Evolutionary conservation across 192 early-diverging fungal genomes (phyloP).

Genomic region (Rhizophagus sp.): DNA sequence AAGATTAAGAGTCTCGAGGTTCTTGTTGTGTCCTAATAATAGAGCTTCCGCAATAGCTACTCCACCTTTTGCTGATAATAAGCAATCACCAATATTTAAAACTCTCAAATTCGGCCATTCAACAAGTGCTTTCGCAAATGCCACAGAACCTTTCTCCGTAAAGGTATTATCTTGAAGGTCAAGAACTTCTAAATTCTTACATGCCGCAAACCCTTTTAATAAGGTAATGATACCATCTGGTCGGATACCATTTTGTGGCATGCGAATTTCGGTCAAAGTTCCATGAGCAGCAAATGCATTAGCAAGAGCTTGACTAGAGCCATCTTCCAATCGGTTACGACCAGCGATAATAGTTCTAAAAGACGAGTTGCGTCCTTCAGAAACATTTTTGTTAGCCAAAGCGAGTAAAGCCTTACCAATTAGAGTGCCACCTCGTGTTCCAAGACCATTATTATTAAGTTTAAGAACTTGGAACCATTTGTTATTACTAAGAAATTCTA

Average conservation of each 20-base stretch:
- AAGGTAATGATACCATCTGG: conserved; percentile 88
- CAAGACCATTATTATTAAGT: conserved; percentile 97
- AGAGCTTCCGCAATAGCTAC: conserved; percentile 67
- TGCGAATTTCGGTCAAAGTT: conserved; percentile 76
- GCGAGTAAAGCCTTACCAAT: conserved; percentile 83
- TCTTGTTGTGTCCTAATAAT: conserved; percentile 50
- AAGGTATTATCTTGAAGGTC: conserved; percentile 99
- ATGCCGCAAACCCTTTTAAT: conserved; percentile 64
- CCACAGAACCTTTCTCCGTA: conserved; percentile 73
- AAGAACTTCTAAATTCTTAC: conserved; percentile 67
- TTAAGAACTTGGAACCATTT: conserved; percentile 79
- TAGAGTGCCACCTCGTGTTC: conserved; percentile 83
- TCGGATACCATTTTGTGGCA: conserved; percentile 98
- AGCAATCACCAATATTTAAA: conserved; percentile 91
- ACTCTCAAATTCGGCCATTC: conserved; percentile 76
- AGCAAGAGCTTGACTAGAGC: conserved; percentile 72
- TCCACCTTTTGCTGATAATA: conserved; percentile 76
- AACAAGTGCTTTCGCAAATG: conserved; percentile 74
- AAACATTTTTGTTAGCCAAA: conserved; percentile 69
- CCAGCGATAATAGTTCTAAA: conserved; percentile 86
- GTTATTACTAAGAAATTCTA: conserved; percentile 82
- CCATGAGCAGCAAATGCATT: conserved; percentile 80
- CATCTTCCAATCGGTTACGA: conserved; percentile 92
- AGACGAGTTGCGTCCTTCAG: conserved; percentile 60
- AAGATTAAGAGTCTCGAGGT: conserved; percentile 67